These are phyloP conservation scores for Fusarium duplospermum DNA, from an alignment of 2,329 filamentous ascomycete genomes.

Conservation along the genomic window DNA sequence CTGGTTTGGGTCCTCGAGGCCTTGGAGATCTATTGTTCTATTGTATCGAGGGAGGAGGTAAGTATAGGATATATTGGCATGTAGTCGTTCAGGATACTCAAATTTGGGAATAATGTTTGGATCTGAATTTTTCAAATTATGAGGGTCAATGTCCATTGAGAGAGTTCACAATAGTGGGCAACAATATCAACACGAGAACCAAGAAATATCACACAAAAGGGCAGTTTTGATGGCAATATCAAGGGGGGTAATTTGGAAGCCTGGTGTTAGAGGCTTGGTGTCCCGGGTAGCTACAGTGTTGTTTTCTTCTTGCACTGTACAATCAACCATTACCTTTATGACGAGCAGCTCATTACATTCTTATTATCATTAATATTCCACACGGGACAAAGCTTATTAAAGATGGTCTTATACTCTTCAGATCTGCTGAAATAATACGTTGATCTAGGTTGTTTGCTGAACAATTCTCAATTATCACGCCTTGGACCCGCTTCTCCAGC, in stretches of 20 bases:
- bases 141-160: background rate
- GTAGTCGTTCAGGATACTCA: background rate
- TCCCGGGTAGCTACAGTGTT: background rate
- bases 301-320: background rate
- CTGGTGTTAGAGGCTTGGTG: background rate
- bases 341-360: background rate
- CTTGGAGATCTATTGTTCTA: background rate
- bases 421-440: background rate
- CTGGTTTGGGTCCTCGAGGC: background rate
- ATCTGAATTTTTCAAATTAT: background rate
- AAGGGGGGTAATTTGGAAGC: background rate
- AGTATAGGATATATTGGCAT: background rate
- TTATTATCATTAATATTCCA: background rate
- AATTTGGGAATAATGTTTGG: background rate
- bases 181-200: background rate
- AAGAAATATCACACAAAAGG: background rate
- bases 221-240: background rate
- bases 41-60: background rate
- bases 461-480: background rate
- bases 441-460: background rate
- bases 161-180: background rate
- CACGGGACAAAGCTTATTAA: background rate
- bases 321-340: background rate
- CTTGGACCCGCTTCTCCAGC: constrained; percentile 18
- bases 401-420: no score